These are phyloP conservation scores for Myrica gale DNA, from an alignment of 306 rosid species.

Conservation along the genomic window DNA sequence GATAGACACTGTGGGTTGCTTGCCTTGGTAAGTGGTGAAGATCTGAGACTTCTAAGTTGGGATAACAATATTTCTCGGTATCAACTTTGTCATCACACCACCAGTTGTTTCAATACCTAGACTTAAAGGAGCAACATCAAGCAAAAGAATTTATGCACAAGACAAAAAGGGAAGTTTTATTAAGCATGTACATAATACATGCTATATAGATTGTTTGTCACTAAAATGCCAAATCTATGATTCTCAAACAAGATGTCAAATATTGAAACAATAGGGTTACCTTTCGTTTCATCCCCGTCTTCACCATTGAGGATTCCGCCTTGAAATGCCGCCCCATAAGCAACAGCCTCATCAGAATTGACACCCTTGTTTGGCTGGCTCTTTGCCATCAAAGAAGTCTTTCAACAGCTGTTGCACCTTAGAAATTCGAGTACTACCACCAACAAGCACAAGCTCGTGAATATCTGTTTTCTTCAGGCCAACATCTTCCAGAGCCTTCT, in stretches of 20 bases:
- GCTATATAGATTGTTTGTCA: no score
- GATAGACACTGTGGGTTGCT: conserved; percentile 29
- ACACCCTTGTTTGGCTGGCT: conserved; percentile 41
- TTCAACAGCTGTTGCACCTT: conserved; percentile 41
- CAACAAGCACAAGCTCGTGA: conserved; percentile 42
- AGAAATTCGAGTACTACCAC: conserved; percentile 45
- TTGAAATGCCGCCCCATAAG: conserved; percentile 42
- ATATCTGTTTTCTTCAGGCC: conserved; percentile 30
- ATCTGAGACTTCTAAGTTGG: conserved; percentile 32
- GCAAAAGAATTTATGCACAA: conserved; percentile 29
- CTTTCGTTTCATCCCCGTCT: not conserved
- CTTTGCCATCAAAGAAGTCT: conserved; percentile 43
- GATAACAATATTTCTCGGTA: conserved; percentile 43
- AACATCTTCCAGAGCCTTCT: conserved; percentile 39
- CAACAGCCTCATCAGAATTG: conserved; percentile 48
- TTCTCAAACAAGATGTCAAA: no score
- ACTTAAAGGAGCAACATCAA: conserved; percentile 40
- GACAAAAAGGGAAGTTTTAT: no score
- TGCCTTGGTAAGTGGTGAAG: conserved; percentile 26
- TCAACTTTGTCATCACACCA: conserved; percentile 36
- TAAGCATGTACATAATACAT: no score
- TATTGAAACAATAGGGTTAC: no score
- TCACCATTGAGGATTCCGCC: conserved; percentile 40
- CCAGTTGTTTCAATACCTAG: conserved; percentile 42
- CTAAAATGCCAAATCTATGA: no score